These are phyloP conservation scores for Cunninghamia lanceolata DNA, from an alignment of 75 land plant species.

Conservation along the genomic window DNA sequence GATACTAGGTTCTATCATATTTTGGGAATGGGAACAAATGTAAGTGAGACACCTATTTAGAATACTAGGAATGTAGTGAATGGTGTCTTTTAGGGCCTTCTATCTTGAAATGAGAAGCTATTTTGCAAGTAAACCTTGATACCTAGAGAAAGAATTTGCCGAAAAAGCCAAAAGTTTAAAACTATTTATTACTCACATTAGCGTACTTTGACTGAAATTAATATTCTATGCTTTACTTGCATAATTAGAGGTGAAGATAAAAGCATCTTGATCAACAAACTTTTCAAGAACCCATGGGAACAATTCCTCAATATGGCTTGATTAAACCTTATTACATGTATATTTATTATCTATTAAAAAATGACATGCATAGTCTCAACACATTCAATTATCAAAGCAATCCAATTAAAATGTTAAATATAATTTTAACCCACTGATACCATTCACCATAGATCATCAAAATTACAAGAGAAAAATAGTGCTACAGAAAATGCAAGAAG, in stretches of 20 bases:
- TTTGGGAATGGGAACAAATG: neutral
- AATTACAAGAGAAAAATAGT: too few relatives aligned
- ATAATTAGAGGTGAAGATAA: neutral
- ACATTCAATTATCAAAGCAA: neutral
- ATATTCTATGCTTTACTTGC: neutral
- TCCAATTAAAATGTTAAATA: neutral
- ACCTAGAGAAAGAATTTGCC: neutral
- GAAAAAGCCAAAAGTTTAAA: too few relatives aligned
- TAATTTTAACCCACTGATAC: too few relatives aligned
- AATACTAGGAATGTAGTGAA: neutral
- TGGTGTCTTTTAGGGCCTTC: neutral
- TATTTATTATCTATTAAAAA: neutral
- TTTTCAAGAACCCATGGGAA: neutral
- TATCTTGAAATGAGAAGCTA: neutral
- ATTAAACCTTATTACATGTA: neutral
- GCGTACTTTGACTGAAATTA: neutral
- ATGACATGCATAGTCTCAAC: neutral
- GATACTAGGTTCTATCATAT: neutral
- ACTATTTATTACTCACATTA: neutral
- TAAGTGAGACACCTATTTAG: neutral
- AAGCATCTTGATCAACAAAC: neutral
- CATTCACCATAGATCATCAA: too few relatives aligned
- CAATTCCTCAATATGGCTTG: neutral
- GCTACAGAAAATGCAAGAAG: too few relatives aligned
- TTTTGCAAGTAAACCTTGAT: neutral